Conservation (phyloP, 2,329 filamentous ascomycete species). For the Cercospora sp. region DNA sequence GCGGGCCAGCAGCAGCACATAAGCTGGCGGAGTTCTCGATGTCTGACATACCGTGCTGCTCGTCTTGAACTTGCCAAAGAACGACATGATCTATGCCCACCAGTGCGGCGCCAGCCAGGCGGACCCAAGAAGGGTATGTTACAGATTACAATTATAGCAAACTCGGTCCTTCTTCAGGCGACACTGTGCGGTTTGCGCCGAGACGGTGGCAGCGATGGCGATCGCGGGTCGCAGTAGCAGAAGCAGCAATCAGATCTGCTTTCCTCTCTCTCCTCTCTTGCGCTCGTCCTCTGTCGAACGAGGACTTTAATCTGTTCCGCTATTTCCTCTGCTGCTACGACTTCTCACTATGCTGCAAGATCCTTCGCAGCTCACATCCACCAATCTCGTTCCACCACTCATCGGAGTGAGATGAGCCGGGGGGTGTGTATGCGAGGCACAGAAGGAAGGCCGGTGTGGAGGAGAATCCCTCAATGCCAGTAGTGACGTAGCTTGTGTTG, state of each 20-base stretch:
- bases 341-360: not conserved
- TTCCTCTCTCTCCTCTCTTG: not conserved
- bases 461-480: conserved; percentile 5
- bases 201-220: not conserved
- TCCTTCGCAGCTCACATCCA: conserved; percentile 18
- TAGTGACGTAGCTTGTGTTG: conserved; percentile 10
- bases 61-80: conserved; percentile 56
- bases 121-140: not conserved
- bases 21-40: not conserved
- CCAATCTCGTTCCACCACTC: conserved; percentile 13
- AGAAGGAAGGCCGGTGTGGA: not conserved
- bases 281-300: not conserved
- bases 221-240: not conserved
- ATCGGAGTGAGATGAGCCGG: conserved; percentile 19
- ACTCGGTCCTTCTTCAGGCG: not conserved
- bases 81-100: conserved; percentile 46
- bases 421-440: not conserved
- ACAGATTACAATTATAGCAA: not conserved
- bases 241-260: conserved; percentile 1
- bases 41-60: conserved; percentile 29
- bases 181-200: not conserved
- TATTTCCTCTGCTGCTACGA: not conserved
- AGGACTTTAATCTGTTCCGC: conserved; percentile 10
- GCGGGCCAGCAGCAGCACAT: not conserved
- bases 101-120: not conserved